These are phyloP conservation scores for Kazachstania sp. DNA, from an alignment of 1,139 yeast genomes.

Conservation along the genomic window DNA sequence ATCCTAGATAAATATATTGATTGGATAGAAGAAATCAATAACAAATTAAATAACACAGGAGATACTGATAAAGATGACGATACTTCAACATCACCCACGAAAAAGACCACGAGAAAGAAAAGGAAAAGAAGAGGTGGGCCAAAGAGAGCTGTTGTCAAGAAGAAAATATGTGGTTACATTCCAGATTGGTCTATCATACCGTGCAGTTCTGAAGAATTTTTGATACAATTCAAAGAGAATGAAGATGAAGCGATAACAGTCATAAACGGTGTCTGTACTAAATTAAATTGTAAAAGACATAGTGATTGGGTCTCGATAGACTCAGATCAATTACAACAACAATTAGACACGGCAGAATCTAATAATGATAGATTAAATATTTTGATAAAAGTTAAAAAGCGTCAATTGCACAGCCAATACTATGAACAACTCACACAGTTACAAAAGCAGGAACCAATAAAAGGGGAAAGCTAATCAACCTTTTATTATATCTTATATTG, in stretches of 20 bases:
- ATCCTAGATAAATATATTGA: conserved; percentile 24
- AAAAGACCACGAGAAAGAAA: conserved; percentile 9
- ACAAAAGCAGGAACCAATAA: not conserved
- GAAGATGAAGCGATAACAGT: conserved; percentile 5
- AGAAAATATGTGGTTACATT: conserved; percentile 25
- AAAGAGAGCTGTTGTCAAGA: conserved; percentile 6
- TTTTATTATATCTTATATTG: too few relatives aligned
- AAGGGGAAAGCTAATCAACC: too few relatives aligned
- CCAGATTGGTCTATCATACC: conserved; percentile 9
- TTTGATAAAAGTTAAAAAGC: conserved; percentile 22
- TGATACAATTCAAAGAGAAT: conserved; percentile 6
- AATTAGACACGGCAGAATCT: conserved; percentile 20
- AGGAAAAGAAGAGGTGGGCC: conserved; percentile 11
- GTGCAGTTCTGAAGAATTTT: conserved; percentile 17
- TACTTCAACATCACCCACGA: not conserved
- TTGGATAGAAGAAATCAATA: conserved; percentile 25
- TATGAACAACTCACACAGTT: conserved; percentile 10
- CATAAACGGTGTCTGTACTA: conserved; percentile 21
- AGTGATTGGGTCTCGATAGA: conserved; percentile 25
- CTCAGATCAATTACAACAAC: conserved; percentile 17
- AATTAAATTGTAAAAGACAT: conserved; percentile 24
- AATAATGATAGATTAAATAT: conserved; percentile 20
- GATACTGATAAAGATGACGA: conserved; percentile 13
- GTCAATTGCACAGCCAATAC: conserved; percentile 23
- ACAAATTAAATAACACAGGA: conserved; percentile 11